Base-by-base conservation (phyloP, 192 early-diverging fungal genomes). In the Chytriomyces hyalinus region DNA sequence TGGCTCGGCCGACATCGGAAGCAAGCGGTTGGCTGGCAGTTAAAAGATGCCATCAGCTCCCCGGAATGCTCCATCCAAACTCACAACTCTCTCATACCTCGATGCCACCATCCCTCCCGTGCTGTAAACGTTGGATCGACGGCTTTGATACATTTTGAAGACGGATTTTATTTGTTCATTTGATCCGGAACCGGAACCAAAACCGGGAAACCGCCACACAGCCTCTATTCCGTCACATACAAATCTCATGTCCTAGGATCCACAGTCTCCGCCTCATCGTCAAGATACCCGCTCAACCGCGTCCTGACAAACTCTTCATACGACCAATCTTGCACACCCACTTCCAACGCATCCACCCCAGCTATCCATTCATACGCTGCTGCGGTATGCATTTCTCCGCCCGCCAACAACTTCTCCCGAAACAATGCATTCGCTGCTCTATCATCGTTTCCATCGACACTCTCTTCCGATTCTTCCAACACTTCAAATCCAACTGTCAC, bases 11-110 rank as follows among this genome's bases (percentile, higher is more conserved):
- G 1, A 89, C 88, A 51, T 91, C 83, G 62, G 87, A 86, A 8
- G 93, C 93, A 36, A 93, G 81, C 9, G 92, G 92, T 82, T 94
- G 92, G 49, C 90, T 81, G 71, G 80, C 7, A 20, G 36, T 36
- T 3, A 36, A 4, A 36, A 36, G 1, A 4, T 36, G 36, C 36
- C 36, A 36, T 36, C 36, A 36, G 36, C 36, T 36, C 36, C 36
- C 36, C 36, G 36, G 36, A 36, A 36, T 36, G 4, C 36, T 36
- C 36, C 36, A 4, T 36, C 36, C 36, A 36, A 36, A 36, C 36
- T 36, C 24, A 26, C 24, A 26, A 36, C 15, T 43, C 46, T 36
- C 36, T 36, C 36, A 36, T 36, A 78, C 77, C 77, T 78, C 3
- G 77, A 70, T 4, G 88, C 81, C 1, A 94, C 92, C 84, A 94